Percentiles rank a stretch among this genome's conserved stretches.
phyloP scores from a whole-genome alignment of 2,329 filamentous ascomycete species.

The Cryoendolithus antarcticus region DNA sequence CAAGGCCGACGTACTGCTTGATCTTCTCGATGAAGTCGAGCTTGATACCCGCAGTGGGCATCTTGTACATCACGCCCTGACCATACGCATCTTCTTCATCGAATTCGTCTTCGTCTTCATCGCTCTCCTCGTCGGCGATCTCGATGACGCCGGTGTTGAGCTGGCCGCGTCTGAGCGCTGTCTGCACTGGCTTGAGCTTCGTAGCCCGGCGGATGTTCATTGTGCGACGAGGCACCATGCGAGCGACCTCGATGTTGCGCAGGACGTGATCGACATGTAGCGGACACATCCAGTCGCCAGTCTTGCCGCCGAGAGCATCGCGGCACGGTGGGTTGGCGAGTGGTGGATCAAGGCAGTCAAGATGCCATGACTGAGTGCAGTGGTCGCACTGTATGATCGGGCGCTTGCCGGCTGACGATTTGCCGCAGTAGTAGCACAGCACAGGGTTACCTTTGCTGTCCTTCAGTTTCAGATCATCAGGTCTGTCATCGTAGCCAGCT shows the following conservation, averaged over 20 bases:
- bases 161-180: constrained; percentile 47
- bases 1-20: constrained; percentile 32
- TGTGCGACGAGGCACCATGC: constrained; percentile 16
- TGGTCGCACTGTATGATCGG: constrained; percentile 77
- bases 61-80: constrained; percentile 27
- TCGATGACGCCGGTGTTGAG: constrained; percentile 38
- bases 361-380: constrained; percentile 75
- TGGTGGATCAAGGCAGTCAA: constrained; percentile 82
- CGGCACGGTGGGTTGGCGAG: constrained; percentile 62
- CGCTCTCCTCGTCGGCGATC: constrained; percentile 29
- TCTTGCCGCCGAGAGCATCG: constrained; percentile 39
- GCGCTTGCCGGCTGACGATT: constrained; percentile 46
- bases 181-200: constrained; percentile 35
- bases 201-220: constrained; percentile 39
- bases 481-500: constrained; percentile 34
- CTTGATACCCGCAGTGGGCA: constrained; percentile 35
- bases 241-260: constrained; percentile 31
- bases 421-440: constrained; percentile 65
- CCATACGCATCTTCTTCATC: constrained; percentile 25
- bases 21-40: constrained; percentile 51
- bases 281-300: constrained; percentile 74
- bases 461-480: constrained; percentile 28
- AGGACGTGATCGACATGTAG: constrained; percentile 72
- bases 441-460: constrained; percentile 64
- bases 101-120: constrained; percentile 34